Base-by-base conservation (phyloP, 805 yeast genomes). In the Clavispora asparagi region DNA sequence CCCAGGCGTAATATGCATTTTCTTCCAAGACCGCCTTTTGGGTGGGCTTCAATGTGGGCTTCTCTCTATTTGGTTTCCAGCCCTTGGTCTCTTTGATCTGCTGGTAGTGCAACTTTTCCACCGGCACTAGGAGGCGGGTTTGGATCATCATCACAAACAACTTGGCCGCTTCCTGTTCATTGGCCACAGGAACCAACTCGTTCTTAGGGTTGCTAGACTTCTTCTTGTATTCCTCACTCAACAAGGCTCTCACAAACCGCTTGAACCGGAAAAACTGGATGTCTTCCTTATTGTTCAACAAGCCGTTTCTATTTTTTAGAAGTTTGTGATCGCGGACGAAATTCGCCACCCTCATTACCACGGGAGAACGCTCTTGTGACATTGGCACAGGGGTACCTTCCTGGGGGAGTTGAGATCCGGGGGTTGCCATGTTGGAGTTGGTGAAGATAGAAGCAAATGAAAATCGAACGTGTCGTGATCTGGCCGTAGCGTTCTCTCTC, bases 261-360 rank as follows among this genome's bases (percentile, higher is more conserved):
- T 92, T 92, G 64, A 75, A 85, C 54, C 95, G 76, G 77, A 92
- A 94, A 64, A 94, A 90, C 48, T 88, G 96, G 31, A 80, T 77
- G 41, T 81, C 82, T n/a, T 61, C 68, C 51, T 78, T 78, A 45
- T 85, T 82, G 56, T 84, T 83, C 44, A 83, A 70, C n/a, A 83
- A 64, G 12, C 97, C 97, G 50, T 79, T 78, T 57, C 99, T 81
- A 65, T 84, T 86, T 60, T 92, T 94, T 52, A 92, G 72, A n/a
- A 68, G 65, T 30, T 70, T 61, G 63, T 86, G 77, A 55, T 80
- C 78, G 49, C 92, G 81, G 51, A 91, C 71, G 51, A 74, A 85
- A 44, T 77, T 75, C 35, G 95, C 96, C 39, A 92, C 67, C 14
- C 84, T 84, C 41, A 83, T 52, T 0, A 91, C 83, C 25, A 75